Evolutionary conservation across 176 grass and related monocot genomes (phyloP).

Genomic region (Saccharum officinarum): DNA sequence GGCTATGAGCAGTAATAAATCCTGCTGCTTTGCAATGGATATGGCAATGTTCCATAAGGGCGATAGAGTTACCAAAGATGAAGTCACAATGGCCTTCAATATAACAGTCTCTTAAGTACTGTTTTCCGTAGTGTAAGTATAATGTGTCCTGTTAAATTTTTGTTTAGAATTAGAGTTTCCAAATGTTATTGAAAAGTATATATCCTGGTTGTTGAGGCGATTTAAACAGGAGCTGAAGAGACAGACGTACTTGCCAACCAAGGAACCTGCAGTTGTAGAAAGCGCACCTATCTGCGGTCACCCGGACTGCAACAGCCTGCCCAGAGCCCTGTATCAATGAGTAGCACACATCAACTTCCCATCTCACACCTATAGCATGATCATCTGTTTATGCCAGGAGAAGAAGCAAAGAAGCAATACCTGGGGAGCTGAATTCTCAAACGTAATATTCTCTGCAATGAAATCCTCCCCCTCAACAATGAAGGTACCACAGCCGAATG

Average conservation of each 20-base stretch:
- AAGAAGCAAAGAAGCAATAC: constrained; percentile 38
- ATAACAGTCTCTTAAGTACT: constrained; percentile 95
- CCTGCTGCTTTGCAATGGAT: constrained; percentile 88
- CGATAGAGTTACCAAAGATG: constrained; percentile 94
- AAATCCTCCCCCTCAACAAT: constrained; percentile 94
- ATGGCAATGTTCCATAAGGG: constrained; percentile 92
- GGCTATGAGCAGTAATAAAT: constrained; percentile 95
- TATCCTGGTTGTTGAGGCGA: background rate
- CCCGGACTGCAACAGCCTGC: constrained; percentile 81
- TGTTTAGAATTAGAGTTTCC: background rate
- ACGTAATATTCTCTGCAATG: constrained; percentile 94
- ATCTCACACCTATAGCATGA: constrained; percentile 11
- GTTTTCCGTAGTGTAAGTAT: constrained; percentile 95
- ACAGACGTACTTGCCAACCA: constrained; percentile 73
- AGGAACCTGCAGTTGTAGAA: constrained; percentile 96
- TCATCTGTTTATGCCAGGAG: background rate
- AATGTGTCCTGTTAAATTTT: constrained; percentile 78
- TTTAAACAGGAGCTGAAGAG: constrained; percentile 17
- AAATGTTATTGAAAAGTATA: background rate
- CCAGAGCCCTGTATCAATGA: constrained; percentile 75
- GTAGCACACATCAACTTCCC: constrained; percentile 25
- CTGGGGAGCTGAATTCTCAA: constrained; percentile 94
- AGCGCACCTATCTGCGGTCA: constrained; percentile 90
- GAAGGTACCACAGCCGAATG: constrained; percentile 80
- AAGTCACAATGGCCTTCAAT: constrained; percentile 96